Conservation (phyloP, 129 eudicot species). For the Helianthus tuberosus region DNA sequence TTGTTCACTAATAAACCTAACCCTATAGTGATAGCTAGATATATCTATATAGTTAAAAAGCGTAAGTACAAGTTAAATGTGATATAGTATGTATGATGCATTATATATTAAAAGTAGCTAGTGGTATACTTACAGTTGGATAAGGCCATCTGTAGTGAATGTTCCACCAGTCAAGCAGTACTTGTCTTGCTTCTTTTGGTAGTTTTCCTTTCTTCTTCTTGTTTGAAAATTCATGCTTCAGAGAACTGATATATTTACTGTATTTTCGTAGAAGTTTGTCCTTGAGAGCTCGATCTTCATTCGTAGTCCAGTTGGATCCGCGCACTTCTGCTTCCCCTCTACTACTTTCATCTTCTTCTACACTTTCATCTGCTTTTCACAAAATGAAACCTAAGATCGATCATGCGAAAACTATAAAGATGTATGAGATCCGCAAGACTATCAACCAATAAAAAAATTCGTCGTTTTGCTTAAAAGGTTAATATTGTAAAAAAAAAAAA, state of each 20-base stretch:
- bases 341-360: constrained; percentile 46
- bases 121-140: constrained; percentile 52
- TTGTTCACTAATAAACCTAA: no score
- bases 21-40: no score
- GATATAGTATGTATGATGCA: background rate
- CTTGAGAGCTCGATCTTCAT: constrained; percentile 58
- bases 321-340: constrained; percentile 34
- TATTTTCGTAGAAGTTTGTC: constrained; percentile 54
- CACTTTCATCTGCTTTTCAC: constrained; percentile 42
- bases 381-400: background rate
- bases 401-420: no score
- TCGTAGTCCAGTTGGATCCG: constrained; percentile 23
- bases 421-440: no score
- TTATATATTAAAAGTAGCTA: no score
- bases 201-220: constrained; percentile 65
- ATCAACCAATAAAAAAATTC: no score
- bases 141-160: constrained; percentile 72
- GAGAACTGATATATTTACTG: constrained; percentile 50
- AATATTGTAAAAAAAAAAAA: no score
- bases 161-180: constrained; percentile 61
- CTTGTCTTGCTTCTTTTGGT: constrained; percentile 64
- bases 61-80: background rate
- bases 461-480: no score
- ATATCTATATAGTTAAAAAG: no score
- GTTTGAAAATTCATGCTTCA: constrained; percentile 62